These are phyloP conservation scores for Epichloe typhina DNA, from an alignment of 2,329 filamentous ascomycete genomes.

Conservation along the genomic window DNA sequence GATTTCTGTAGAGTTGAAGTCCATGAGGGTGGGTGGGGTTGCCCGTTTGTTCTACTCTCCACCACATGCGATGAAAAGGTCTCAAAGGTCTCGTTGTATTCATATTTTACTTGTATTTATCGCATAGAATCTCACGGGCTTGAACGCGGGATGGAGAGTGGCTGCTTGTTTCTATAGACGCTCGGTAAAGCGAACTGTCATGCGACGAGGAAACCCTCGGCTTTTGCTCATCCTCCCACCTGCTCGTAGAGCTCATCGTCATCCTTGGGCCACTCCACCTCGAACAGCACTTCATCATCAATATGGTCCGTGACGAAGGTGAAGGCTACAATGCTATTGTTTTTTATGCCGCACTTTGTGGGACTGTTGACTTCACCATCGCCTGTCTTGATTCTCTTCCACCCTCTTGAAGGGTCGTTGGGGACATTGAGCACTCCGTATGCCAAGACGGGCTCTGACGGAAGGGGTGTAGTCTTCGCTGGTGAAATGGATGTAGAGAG, in stretches of 20 bases:
- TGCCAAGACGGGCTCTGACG: conserved; percentile 27
- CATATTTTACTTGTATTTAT: not conserved
- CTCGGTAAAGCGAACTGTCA: not conserved
- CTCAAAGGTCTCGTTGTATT: not conserved
- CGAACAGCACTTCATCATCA: conserved; percentile 27
- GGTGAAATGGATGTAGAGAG: conserved; percentile 25
- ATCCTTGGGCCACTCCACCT: conserved; percentile 33
- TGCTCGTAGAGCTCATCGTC: conserved; percentile 24
- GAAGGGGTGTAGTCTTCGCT: conserved; percentile 24
- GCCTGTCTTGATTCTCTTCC: conserved; percentile 31
- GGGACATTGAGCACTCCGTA: conserved; percentile 33
- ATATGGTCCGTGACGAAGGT: conserved; percentile 26
- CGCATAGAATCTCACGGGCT: not conserved
- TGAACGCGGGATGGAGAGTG: not conserved
- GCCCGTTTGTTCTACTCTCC: not conserved
- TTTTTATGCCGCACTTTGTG: conserved; percentile 28
- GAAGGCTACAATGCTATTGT: conserved; percentile 38
- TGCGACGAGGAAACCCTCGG: not conserved
- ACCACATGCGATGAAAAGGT: not conserved
- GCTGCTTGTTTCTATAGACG: not conserved
- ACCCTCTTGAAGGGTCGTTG: conserved; percentile 33
- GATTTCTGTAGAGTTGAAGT: too few species aligned
- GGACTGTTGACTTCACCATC: conserved; percentile 25
- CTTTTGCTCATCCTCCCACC: not conserved
- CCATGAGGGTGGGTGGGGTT: too few species aligned